Base-by-base conservation (phyloP, 495 filamentous ascomycete genomes). In the Aspergillus cristatus region DNA sequence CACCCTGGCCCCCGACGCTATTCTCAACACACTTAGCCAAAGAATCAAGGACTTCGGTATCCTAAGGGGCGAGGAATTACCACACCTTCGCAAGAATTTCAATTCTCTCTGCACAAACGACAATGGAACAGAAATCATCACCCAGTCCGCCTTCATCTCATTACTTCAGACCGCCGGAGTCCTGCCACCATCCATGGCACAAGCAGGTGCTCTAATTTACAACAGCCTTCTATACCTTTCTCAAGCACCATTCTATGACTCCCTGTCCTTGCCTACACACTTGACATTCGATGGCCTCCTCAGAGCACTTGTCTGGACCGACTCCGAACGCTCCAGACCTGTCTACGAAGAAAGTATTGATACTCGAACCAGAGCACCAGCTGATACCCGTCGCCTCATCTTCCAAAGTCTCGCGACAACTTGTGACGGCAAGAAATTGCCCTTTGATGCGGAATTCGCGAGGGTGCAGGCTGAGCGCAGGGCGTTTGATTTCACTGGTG, bases 371-470 rank as follows among this genome's bases (percentile, higher is more conserved):
- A 50, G 47, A 24, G 51, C 41, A 5, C 20, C 33, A 14, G 41
- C 34, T 3, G 53, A 54, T 25, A 40, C 46, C 11, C 37, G 42
- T 17, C 34, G 53, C 1, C 31, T 54, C 4, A 11, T 57, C 10
- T 57, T 57, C 29, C 53, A 57, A 24, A 54, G 53, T 40, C 34
- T 57, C 14, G 47, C 53, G 16, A 38, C 40, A 12, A 24, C 32
- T 5, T 15, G 14, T n/a, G 32, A 24, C 18, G 32, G 32, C 16
- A n/a, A 34, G 32, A 8, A 34, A 17, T 14, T 34, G 15, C 32
- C 15, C 11, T 34, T 34, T 24, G 32, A 34, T n/a, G 32, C 14
- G 4, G 16, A 34, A 4, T 11, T 3, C 8, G 15, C 32, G 12
- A 34, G 32, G n/a, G 16, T 6, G n/a, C 12, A 18, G 32, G 11